phyloP scores from a whole-genome alignment of 805 yeast species.

The Wickerhamomyces xylosicus region DNA sequence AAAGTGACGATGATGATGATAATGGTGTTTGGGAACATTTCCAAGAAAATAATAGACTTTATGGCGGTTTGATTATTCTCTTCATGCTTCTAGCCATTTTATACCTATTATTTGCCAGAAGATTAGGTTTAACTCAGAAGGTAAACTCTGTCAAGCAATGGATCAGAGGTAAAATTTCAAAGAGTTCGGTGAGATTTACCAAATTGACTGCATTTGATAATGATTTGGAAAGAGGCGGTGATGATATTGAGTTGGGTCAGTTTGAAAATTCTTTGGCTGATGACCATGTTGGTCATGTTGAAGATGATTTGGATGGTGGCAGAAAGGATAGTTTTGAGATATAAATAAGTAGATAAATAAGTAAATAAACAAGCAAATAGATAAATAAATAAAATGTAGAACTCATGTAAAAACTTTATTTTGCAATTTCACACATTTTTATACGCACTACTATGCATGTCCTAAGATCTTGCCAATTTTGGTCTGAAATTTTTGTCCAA shows the following conservation, averaged over 20 bases:
- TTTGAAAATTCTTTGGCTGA: neutral
- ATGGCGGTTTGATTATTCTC: conserved; percentile 27
- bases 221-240: neutral
- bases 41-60: conserved; percentile 22
- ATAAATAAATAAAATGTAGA: too few relatives aligned
- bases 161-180: neutral
- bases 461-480: too few relatives aligned
- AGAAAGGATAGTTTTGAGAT: too few relatives aligned
- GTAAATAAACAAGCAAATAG: too few relatives aligned
- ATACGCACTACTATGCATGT: too few relatives aligned
- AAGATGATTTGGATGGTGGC: too few relatives aligned
- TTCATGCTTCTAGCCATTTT: conserved; percentile 20
- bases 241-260: neutral
- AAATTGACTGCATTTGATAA: neutral
- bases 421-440: too few relatives aligned
- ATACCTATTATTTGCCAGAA: conserved; percentile 26
- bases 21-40: conserved; percentile 31
- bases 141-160: neutral
- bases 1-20: conserved; percentile 18
- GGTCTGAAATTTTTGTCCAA: too few relatives aligned
- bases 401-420: too few relatives aligned
- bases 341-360: too few relatives aligned
- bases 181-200: neutral
- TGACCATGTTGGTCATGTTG: too few relatives aligned
- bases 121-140: neutral